These are phyloP conservation scores for Penicillium riverlandense DNA, from an alignment of 495 filamentous ascomycete species.

Conservation along the genomic window DNA sequence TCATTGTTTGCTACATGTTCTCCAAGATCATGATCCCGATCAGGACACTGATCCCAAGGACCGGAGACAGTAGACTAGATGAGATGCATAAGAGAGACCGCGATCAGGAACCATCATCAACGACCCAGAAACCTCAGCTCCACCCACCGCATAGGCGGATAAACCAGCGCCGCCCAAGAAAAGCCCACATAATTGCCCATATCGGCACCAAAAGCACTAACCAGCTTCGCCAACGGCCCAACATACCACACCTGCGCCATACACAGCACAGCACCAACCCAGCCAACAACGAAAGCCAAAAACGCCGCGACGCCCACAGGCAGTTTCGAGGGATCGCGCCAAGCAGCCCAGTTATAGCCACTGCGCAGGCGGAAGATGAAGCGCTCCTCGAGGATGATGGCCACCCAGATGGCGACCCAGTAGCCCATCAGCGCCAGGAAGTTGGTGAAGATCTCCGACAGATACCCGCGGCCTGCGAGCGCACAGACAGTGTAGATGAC, in stretches of 20 bases:
- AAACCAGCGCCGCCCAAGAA: slow-evolving; percentile 40
- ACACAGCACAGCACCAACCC: slow-evolving; percentile 60
- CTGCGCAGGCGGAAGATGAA: slow-evolving; percentile 49
- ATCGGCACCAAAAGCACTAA: slow-evolving; percentile 57
- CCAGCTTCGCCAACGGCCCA: slow-evolving; percentile 50
- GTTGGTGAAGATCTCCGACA: slow-evolving; percentile 62
- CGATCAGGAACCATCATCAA: slow-evolving; percentile 5
- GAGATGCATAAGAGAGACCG: too few relatives aligned
- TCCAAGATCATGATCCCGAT: too few relatives aligned
- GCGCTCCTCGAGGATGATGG: slow-evolving; percentile 57
- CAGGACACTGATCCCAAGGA: too few relatives aligned
- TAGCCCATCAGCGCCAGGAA: slow-evolving; percentile 71
- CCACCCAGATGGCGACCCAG: slow-evolving; percentile 61
- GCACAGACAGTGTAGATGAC: slow-evolving; percentile 59
- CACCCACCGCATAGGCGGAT: slow-evolving; percentile 41
- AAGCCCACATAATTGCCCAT: slow-evolving; percentile 48
- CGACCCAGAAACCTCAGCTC: slow-evolving; percentile 41
- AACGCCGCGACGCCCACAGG: slow-evolving; percentile 58
- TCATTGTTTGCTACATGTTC: neutral
- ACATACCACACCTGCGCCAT: slow-evolving; percentile 69
- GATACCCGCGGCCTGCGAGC: slow-evolving; percentile 51
- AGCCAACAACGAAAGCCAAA: slow-evolving; percentile 57
- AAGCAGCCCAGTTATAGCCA: slow-evolving; percentile 54
- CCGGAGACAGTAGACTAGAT: too few relatives aligned
- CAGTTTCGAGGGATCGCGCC: slow-evolving; percentile 51